phyloP scores from a whole-genome alignment of 805 yeast species.

The Nakazawaea ambrosiae region DNA sequence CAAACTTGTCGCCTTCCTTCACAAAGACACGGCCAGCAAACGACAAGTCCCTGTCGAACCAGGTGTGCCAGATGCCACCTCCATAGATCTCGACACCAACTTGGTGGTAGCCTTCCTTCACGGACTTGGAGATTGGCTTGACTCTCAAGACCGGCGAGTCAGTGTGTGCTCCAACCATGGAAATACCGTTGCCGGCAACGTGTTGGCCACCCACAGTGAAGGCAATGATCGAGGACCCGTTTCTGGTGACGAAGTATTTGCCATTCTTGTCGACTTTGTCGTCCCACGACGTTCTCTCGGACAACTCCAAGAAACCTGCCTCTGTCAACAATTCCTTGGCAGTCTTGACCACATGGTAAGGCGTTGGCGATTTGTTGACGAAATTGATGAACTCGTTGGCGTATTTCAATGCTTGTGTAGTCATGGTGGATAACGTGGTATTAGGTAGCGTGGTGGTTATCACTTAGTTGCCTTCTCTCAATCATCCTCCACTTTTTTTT shows the following conservation, averaged over 20 bases:
- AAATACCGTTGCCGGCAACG: slow-evolving; percentile 71
- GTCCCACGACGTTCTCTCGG: slow-evolving; percentile 70
- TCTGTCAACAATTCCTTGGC: slow-evolving; percentile 45
- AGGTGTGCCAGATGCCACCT: slow-evolving; percentile 93
- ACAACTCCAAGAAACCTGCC: slow-evolving; percentile 68
- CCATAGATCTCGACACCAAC: slow-evolving; percentile 94
- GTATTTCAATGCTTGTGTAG: slow-evolving; percentile 20
- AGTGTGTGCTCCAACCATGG: slow-evolving; percentile 94
- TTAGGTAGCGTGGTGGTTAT: neutral
- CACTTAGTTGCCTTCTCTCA: neutral
- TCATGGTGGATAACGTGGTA: neutral
- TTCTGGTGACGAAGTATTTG: slow-evolving; percentile 83
- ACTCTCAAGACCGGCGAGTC: slow-evolving; percentile 88
- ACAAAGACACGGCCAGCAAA: slow-evolving; percentile 90
- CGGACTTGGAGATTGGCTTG: slow-evolving; percentile 75
- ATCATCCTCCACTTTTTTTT: neutral
- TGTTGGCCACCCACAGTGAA: slow-evolving; percentile 73
- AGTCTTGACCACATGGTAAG: slow-evolving; percentile 82
- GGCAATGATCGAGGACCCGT: slow-evolving; percentile 83
- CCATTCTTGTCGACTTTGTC: slow-evolving; percentile 44
- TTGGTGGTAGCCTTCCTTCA: slow-evolving; percentile 71
- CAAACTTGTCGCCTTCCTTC: slow-evolving; percentile 40
- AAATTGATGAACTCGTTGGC: slow-evolving; percentile 66
- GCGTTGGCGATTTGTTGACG: slow-evolving; percentile 84
- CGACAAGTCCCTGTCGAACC: slow-evolving; percentile 93